Evolutionary conservation across 768 basidiomycete genomes (phyloP).

Genomic region (Kwoniella mangroviensis): DNA sequence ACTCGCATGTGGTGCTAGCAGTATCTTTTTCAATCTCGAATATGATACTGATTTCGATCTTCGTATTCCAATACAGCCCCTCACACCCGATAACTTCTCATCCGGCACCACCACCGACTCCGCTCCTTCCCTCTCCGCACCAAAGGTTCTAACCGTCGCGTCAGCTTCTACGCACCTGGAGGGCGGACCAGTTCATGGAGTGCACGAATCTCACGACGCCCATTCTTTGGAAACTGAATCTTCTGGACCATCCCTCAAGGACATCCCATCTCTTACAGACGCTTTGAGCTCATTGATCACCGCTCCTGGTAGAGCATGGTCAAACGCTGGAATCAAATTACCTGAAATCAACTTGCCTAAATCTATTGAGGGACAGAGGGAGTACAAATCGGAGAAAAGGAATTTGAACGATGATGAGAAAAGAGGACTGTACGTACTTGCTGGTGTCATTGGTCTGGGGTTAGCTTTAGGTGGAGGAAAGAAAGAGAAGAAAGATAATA

Average conservation of each 20-base stretch:
- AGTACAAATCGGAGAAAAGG: slow-evolving; percentile 41
- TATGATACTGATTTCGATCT: neutral
- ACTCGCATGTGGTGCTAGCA: neutral
- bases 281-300: slow-evolving; percentile 34
- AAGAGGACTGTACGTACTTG: slow-evolving; percentile 63
- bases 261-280: slow-evolving; percentile 30
- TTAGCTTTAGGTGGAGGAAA: slow-evolving; percentile 60
- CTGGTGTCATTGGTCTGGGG: slow-evolving; percentile 63
- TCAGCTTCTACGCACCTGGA: slow-evolving; percentile 62
- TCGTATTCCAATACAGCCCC: slow-evolving; percentile 61
- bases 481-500: slow-evolving; percentile 27
- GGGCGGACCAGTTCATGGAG: slow-evolving; percentile 63
- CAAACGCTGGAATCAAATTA: slow-evolving; percentile 43
- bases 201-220: slow-evolving; percentile 51
- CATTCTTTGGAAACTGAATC: slow-evolving; percentile 36
- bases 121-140: slow-evolving; percentile 46
- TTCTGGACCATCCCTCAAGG: slow-evolving; percentile 19
- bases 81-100: slow-evolving; percentile 67
- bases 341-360: slow-evolving; percentile 38
- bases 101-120: slow-evolving; percentile 31
- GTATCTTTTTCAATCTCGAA: neutral
- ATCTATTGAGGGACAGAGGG: slow-evolving; percentile 15
- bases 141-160: slow-evolving; percentile 65
- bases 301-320: slow-evolving; percentile 31
- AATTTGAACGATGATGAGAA: slow-evolving; percentile 60